Percentiles rank a stretch among this genome's conserved stretches.
These are phyloP conservation scores for Cucumis hystrix DNA, from an alignment of 306 rosid genomes.

Conservation along the genomic window DNA sequence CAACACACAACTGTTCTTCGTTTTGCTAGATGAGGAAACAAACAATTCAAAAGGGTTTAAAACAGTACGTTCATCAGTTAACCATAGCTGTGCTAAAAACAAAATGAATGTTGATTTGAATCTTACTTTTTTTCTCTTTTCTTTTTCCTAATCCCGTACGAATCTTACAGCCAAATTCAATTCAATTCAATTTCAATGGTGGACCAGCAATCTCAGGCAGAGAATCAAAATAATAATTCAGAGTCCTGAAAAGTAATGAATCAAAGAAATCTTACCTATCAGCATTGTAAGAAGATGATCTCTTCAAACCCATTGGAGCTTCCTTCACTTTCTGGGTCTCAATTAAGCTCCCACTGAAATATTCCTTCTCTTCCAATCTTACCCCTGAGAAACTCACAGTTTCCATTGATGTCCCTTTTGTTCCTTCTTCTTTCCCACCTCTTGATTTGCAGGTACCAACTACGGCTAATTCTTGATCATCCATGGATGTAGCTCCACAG, in stretches of 20 bases:
- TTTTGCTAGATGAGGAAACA: neutral
- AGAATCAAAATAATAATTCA: conserved; percentile 18
- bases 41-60: neutral
- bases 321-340: conserved; percentile 39
- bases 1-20: neutral
- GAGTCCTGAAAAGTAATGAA: conserved; percentile 1
- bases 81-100: neutral
- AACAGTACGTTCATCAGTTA: neutral
- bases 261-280: conserved; percentile 35
- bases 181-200: conserved; percentile 3
- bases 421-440: conserved; percentile 21
- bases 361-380: conserved; percentile 76
- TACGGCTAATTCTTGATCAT: conserved; percentile 51
- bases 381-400: conserved; percentile 31
- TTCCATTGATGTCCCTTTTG: conserved; percentile 27
- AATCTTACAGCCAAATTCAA: conserved; percentile 14
- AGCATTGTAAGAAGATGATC: conserved; percentile 85
- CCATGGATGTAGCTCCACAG: conserved; percentile 30
- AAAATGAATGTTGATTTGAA: conserved; percentile 4
- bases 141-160: conserved; percentile 19
- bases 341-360: conserved; percentile 84
- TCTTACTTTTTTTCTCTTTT: neutral
- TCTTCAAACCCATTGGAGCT: conserved; percentile 36
- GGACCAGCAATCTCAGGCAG: conserved; percentile 14
- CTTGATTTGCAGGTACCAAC: conserved; percentile 52